A percentile compares a stretch with the other conserved stretches of the same genome.
Conservation (phyloP, 805 yeast species). For the Kluyveromyces starmeri region DNA sequence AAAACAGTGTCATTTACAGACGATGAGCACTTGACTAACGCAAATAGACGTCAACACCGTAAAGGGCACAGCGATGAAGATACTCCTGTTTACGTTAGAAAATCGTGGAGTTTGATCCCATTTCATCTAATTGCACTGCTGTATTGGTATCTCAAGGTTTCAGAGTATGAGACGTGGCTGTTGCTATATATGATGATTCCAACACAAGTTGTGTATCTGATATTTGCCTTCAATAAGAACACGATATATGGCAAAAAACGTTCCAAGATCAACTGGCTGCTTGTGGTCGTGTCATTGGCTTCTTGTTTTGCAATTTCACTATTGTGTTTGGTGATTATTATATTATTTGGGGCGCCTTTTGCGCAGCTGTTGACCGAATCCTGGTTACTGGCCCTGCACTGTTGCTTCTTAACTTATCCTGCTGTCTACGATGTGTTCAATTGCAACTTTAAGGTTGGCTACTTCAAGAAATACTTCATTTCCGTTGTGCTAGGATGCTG, state of each 20-base stretch:
- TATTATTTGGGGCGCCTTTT: conserved; percentile 79
- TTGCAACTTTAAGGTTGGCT: conserved; percentile 42
- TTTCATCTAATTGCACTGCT: conserved; percentile 27
- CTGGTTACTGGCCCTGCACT: conserved; percentile 49
- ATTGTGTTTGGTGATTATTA: conserved; percentile 30
- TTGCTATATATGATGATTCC: conserved; percentile 26
- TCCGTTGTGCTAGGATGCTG: conserved; percentile 58
- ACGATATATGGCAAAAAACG: conserved; percentile 29
- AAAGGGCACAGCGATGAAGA: conserved; percentile 19
- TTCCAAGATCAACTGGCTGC: conserved; percentile 21
- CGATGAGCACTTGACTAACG: conserved; percentile 23
- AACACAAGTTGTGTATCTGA: conserved; percentile 30
- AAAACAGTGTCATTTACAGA: conserved; percentile 29
- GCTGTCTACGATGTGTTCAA: conserved; percentile 55
- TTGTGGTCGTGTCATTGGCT: conserved; percentile 18
- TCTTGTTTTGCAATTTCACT: conserved; percentile 20
- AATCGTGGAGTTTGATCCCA: conserved; percentile 24
- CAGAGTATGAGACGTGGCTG: conserved; percentile 22
- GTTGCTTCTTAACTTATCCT: conserved; percentile 49
- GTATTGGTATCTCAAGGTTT: conserved; percentile 25
- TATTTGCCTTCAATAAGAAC: conserved; percentile 27
- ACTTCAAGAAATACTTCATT: conserved; percentile 30
- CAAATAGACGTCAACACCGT: conserved; percentile 10
- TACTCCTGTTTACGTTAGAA: conserved; percentile 27
- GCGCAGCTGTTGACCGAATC: conserved; percentile 46